Evolutionary conservation across 2,329 filamentous ascomycete genomes (phyloP).

Genomic region (Paracoccidioides brasiliensis): DNA sequence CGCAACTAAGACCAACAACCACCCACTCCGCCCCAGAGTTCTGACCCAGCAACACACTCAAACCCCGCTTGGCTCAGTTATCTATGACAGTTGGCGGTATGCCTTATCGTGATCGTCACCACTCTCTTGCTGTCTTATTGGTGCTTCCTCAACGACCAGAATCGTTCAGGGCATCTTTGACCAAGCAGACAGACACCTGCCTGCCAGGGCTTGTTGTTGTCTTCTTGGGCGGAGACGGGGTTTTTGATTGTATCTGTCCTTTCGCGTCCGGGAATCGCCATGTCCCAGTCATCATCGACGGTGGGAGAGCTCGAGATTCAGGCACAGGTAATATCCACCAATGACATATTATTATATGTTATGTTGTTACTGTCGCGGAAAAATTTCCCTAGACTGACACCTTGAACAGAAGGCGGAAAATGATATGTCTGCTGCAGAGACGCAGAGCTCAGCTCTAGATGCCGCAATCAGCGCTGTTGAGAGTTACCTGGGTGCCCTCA

Average conservation of each 20-base stretch:
- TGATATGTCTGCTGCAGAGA: slow-evolving; percentile 35
- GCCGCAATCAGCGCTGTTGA: slow-evolving; percentile 68
- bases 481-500: slow-evolving; percentile 64
- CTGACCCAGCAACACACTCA: too few relatives aligned
- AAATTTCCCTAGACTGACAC: background rate
- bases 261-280: background rate
- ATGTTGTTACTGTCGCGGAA: background rate
- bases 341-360: background rate
- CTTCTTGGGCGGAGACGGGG: background rate
- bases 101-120: too few relatives aligned
- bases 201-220: background rate
- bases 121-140: too few relatives aligned
- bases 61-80: too few relatives aligned
- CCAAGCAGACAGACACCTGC: background rate
- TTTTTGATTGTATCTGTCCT: background rate
- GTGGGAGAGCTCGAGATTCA: slow-evolving; percentile 1
- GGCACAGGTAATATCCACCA: slow-evolving; percentile 1
- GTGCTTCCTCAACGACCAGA: too few relatives aligned
- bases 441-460: slow-evolving; percentile 53
- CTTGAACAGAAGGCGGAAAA: slow-evolving; percentile 10
- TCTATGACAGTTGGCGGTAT: too few relatives aligned
- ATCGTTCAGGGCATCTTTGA: too few relatives aligned
- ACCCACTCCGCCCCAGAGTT: too few relatives aligned
- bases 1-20: too few relatives aligned
- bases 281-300: background rate